Base-by-base conservation (phyloP, 163 green algal species). In the Scenedesmus sp. region DNA sequence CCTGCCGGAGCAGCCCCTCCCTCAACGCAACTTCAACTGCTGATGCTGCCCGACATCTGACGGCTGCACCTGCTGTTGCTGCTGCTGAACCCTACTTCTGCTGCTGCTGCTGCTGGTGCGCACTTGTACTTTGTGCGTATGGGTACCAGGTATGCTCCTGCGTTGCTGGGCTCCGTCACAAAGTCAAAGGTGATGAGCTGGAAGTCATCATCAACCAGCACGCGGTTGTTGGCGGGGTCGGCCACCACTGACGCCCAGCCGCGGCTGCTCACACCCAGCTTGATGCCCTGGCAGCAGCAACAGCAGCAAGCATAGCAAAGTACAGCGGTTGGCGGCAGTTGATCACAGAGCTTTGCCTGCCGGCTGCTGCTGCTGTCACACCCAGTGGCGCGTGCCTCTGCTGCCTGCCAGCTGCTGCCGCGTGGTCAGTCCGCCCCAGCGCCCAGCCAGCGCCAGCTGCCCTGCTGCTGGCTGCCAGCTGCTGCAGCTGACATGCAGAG, bases 101-200 rank as follows among this genome's bases (percentile, higher is more conserved):
- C 46, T 67, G 46, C 12, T 86, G 81, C 52, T 86, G 81, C 16
- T 86, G 81, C 52, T 54, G 81, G 2, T 6, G 6, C 64, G n/a
- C 79, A 90, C 90, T 56, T 94, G 92, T 95, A 96, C 9, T 77
- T 84, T 5, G 57, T 88, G 55, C 84, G 57, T 16, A 96, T 88
- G 26, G 95, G 95, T 66, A 95, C 91, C 52, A 97, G 91, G 70
- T 93, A 96, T 5, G 95, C 95, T 0, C 94, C 95, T 8, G 64
- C 62, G 26, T 89, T 97, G 77, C 92, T 95, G 4, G 95, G 95
- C 91, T 97, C 95, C 9, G 94, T 94, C 8, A 97, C 95, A 93
- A 96, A 96, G 93, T 97, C 95, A 93, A 97, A 97, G 23, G 96
- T 96, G 87, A 97, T 96, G 82, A 97, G 95, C 92, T 97, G 91